Evolutionary conservation across 768 basidiomycete species (phyloP), one percentile per base, ranked within the genome.

Genomic region (Boletus subcaerulescens): DNA sequence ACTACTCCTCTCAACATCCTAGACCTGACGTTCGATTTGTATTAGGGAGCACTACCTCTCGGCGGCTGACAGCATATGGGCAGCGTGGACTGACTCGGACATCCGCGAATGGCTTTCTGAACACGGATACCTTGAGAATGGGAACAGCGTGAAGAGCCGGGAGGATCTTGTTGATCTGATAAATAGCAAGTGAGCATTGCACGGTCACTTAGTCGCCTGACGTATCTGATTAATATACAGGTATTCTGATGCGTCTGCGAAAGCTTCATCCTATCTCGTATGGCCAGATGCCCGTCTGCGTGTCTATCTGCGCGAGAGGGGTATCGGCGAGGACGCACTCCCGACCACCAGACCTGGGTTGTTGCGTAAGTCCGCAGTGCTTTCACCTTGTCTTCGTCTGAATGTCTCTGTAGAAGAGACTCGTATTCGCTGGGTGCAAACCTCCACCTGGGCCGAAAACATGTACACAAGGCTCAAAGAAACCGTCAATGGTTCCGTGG

Each of bases 201-300:
- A 11, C 6, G 2, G 11, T n/a, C 22, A n/a, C 1, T 12, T 18
- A 2, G 4, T 18, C 29, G 2, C 4, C 29, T 32, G 14, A 10
- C 15, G 4, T 24, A 13, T 8, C 39, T 44, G 43, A 65, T 45
- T 24, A 17, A 29, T 33, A n/a, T 60, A n/a, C 5, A 90, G 83
- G 66, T 85, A 83, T 63, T 76, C 76, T 51, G 81, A 85, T 48
- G 67, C 69, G 46, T 65, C 67, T n/a, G 48, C 61, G 6, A 72
- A 74, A 35, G 77, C 79, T 2, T 77, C 85, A 3, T 74, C 83
- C 3, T 97, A 96, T 72, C 76, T 95, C 47, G 79, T 81, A 11
- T 98, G 96, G 96, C 91, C 92, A 13, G 95, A 98, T 65, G 91
- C 94, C 4, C 82, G 95, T 32, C 83, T 98, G 26, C 86, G 94